phyloP scores from a whole-genome alignment of 1,284 basidiomycete genomes.

The Puccinia polysora region DNA sequence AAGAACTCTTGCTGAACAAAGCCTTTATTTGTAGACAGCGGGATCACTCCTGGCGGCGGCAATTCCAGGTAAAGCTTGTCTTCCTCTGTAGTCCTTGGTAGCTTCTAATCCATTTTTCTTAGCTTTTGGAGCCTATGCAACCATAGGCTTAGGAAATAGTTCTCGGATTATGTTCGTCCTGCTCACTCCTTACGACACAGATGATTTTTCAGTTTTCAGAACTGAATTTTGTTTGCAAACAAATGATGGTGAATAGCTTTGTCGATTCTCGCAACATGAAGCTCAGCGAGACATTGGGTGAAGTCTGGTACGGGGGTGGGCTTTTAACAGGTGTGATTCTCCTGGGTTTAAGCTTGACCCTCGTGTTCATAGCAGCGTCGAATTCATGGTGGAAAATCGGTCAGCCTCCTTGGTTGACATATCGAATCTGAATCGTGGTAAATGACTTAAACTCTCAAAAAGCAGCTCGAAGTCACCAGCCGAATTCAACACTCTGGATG shows the following conservation, averaged over 20 bases:
- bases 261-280: constrained; percentile 19
- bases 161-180: constrained; percentile 19
- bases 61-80: not conserved
- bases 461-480: constrained; percentile 4
- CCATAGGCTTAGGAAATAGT: constrained; percentile 14
- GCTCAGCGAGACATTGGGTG: constrained; percentile 22
- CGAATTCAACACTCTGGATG: constrained; percentile 21
- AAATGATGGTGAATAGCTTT: constrained; percentile 7
- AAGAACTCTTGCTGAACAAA: not conserved
- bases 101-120: not conserved
- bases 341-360: constrained; percentile 5
- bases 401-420: not conserved
- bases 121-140: constrained; percentile 14
- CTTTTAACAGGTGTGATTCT: constrained; percentile 13
- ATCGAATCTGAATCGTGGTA: not conserved
- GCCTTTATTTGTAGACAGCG: not conserved
- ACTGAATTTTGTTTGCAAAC: not conserved
- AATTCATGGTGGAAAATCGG: constrained; percentile 30
- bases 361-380: constrained; percentile 10
- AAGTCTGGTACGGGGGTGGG: constrained; percentile 23
- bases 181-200: not conserved
- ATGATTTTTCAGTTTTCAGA: not conserved
- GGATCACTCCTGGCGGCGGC: constrained; percentile 13
- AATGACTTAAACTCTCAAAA: not conserved
- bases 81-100: not conserved